phyloP scores from a whole-genome alignment of 331 rosid species.

The Rosa hybrid region DNA sequence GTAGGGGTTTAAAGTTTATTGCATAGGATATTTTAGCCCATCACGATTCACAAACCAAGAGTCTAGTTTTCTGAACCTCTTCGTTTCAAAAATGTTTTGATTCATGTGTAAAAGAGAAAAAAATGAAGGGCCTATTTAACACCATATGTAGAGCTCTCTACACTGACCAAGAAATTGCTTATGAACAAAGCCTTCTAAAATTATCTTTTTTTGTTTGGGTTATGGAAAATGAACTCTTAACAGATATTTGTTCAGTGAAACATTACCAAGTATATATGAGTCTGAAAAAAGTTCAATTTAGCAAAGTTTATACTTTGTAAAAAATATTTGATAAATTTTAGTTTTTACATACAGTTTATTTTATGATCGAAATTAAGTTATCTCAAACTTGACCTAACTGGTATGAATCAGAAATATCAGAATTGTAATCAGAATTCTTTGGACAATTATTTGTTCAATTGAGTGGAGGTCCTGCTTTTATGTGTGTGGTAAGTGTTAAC shows the following conservation, averaged over 20 bases:
- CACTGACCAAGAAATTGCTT: too few species aligned
- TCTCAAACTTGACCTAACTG: not conserved
- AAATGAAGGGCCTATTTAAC: too few species aligned
- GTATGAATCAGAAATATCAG: not conserved
- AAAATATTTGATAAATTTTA: too few species aligned
- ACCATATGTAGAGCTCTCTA: too few species aligned
- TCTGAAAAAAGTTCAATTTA: too few species aligned
- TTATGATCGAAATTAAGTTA: too few species aligned
- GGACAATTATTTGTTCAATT: not conserved
- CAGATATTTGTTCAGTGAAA: not conserved
- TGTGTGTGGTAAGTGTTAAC: not conserved
- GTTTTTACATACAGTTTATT: too few species aligned
- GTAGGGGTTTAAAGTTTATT: not conserved
- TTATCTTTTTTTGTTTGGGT: not conserved
- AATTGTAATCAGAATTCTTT: not conserved
- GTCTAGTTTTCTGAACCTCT: too few species aligned
- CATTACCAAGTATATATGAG: not conserved
- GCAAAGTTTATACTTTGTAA: too few species aligned
- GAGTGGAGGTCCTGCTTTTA: not conserved
- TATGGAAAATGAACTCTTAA: not conserved
- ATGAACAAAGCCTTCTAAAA: too few species aligned
- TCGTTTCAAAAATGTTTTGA: not conserved
- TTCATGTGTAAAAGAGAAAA: not conserved
- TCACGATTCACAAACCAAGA: not conserved
- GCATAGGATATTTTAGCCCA: not conserved